Evolutionary conservation across 2,329 filamentous ascomycete genomes (phyloP).

Genomic region (Penicillium polonicum): DNA sequence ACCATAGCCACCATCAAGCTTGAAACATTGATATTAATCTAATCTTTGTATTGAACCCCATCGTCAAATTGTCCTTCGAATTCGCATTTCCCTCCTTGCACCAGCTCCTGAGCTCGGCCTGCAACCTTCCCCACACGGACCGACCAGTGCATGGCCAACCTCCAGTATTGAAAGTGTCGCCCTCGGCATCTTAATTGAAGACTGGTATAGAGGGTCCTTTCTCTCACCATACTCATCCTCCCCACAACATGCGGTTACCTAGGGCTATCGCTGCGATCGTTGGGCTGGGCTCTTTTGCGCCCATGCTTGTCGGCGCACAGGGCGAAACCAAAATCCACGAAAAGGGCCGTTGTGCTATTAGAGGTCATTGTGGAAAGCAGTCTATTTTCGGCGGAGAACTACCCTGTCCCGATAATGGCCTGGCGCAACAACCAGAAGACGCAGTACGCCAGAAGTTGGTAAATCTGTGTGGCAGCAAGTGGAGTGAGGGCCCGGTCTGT

Average conservation of each 20-base stretch:
- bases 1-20: neutral
- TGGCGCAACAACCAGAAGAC: conserved; percentile 71
- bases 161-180: conserved; percentile 1
- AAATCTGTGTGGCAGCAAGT: conserved; percentile 81
- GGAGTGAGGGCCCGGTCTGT: conserved; percentile 80
- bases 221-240: neutral
- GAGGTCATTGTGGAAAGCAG: conserved; percentile 88
- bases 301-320: conserved; percentile 28
- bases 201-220: neutral
- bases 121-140: conserved; percentile 11
- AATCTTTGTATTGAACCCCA: too few species aligned
- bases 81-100: neutral
- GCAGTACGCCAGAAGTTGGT: conserved; percentile 75
- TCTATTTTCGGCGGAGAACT: conserved; percentile 85
- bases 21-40: neutral
- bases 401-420: conserved; percentile 87
- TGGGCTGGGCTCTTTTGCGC: conserved; percentile 29
- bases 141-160: conserved; percentile 14
- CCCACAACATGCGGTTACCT: conserved; percentile 32
- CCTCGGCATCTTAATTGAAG: neutral
- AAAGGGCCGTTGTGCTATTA: conserved; percentile 81
- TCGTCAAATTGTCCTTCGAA: neutral
- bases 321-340: conserved; percentile 65
- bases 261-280: conserved; percentile 27
- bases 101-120: conserved; percentile 4